phyloP scores from a whole-genome alignment of 345 rosid species.

The Eucalyptus cloeziana region DNA sequence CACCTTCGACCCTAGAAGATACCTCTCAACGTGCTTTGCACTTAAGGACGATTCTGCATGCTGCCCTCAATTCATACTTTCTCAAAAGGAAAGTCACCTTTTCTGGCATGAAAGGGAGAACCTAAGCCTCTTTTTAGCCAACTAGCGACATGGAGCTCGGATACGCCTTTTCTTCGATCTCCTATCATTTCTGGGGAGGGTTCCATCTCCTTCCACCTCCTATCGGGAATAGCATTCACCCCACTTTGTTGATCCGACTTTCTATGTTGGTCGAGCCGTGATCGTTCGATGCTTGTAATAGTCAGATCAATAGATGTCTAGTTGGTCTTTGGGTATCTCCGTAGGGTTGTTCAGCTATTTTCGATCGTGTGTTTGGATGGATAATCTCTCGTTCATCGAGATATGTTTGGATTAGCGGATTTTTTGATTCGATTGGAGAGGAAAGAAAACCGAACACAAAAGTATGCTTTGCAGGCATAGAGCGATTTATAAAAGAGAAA shows the following conservation, averaged over 20 bases:
- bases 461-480: not conserved
- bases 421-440: not conserved
- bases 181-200: not conserved
- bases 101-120: not conserved
- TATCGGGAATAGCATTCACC: not conserved
- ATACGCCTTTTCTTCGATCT: not conserved
- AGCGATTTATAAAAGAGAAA: not conserved
- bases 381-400: not conserved
- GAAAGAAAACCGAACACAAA: not conserved
- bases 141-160: not conserved
- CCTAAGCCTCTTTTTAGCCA: not conserved
- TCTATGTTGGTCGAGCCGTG: not conserved
- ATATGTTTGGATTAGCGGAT: not conserved
- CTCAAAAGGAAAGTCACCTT: not conserved
- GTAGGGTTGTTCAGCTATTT: not conserved
- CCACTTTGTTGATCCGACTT: rapidly evolving
- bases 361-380: rapidly evolving
- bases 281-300: not conserved
- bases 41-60: not conserved
- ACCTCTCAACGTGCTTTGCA: not conserved
- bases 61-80: not conserved
- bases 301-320: not conserved
- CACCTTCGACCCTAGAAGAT: not conserved
- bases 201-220: not conserved
- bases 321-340: not conserved